Conservation (phyloP, 306 rosid species). For the Pyrus pyrifolia region DNA sequence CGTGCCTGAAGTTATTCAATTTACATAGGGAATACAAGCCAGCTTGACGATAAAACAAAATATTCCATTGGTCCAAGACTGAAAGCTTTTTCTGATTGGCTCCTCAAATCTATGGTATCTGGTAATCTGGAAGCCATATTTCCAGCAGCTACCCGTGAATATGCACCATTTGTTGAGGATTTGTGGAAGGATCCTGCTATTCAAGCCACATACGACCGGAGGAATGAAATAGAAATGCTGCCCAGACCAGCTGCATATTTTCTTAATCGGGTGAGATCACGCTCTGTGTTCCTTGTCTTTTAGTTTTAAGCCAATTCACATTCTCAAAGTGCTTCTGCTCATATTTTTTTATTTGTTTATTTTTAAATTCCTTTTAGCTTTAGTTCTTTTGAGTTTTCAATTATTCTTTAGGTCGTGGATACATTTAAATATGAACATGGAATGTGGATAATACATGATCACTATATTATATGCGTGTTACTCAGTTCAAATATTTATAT, state of each 20-base stretch:
- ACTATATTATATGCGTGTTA: neutral
- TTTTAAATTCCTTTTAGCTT: neutral
- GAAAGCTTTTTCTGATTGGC: slow-evolving; percentile 60
- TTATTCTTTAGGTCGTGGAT: neutral
- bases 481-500: slow-evolving; percentile 3
- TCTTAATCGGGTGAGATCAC: slow-evolving; percentile 52
- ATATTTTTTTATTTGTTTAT: neutral
- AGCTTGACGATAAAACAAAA: slow-evolving; percentile 21
- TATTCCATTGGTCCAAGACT: slow-evolving; percentile 48
- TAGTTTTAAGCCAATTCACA: slow-evolving; percentile 4
- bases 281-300: slow-evolving; percentile 8
- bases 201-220: slow-evolving; percentile 59
- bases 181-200: slow-evolving; percentile 74
- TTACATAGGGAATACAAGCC: slow-evolving; percentile 32
- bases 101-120: slow-evolving; percentile 39
- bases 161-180: slow-evolving; percentile 51
- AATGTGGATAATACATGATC: slow-evolving; percentile 1
- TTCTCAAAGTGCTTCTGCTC: neutral
- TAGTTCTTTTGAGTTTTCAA: neutral
- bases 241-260: slow-evolving; percentile 64
- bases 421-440: slow-evolving; percentile 10
- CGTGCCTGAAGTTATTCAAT: slow-evolving; percentile 1
- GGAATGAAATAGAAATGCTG: slow-evolving; percentile 60
- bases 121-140: slow-evolving; percentile 52
- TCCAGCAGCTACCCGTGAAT: slow-evolving; percentile 47